phyloP scores from a whole-genome alignment of 1,284 basidiomycete species.

The Leccinum subatratum region DNA sequence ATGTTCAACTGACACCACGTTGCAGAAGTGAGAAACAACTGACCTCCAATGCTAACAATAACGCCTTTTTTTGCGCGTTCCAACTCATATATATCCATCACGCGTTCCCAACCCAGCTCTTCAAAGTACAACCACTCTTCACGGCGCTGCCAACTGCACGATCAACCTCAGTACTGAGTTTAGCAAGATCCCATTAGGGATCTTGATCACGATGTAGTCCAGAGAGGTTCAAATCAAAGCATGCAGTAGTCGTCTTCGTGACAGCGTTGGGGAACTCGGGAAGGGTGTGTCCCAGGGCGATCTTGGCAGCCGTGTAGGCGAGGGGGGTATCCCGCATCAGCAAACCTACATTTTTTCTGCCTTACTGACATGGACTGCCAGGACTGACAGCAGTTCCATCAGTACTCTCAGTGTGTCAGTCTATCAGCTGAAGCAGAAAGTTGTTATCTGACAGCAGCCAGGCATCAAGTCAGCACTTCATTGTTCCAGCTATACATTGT shows the following conservation, averaged over 20 bases:
- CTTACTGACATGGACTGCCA: too few species aligned
- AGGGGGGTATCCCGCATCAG: slow-evolving; percentile 98
- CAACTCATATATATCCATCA: slow-evolving; percentile 99
- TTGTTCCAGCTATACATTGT: too few species aligned
- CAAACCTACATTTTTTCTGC: too few species aligned
- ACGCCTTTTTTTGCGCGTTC: slow-evolving; percentile 88
- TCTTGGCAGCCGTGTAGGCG: slow-evolving; percentile 98
- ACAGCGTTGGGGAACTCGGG: slow-evolving; percentile 98
- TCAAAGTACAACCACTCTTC: slow-evolving; percentile 99
- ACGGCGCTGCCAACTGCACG: slow-evolving; percentile 95
- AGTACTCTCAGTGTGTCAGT: too few species aligned
- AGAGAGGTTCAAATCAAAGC: slow-evolving; percentile 99
- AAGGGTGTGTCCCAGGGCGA: slow-evolving; percentile 97
- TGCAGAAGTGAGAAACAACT: slow-evolving; percentile 20
- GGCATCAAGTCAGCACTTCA: too few species aligned
- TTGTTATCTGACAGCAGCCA: too few species aligned
- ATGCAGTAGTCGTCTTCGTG: slow-evolving; percentile 98
- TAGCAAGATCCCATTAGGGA: slow-evolving; percentile 99
- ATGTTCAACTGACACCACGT: not conserved
- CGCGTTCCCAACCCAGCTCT: slow-evolving; percentile 94
- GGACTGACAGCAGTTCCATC: too few species aligned
- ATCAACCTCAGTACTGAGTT: slow-evolving; percentile 92
- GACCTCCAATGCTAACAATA: slow-evolving; percentile 94
- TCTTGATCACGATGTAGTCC: slow-evolving; percentile 99
- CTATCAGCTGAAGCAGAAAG: too few species aligned